Conservation (phyloP, 371 early-diverging fungal species). For the Gilbertella persicaria region DNA sequence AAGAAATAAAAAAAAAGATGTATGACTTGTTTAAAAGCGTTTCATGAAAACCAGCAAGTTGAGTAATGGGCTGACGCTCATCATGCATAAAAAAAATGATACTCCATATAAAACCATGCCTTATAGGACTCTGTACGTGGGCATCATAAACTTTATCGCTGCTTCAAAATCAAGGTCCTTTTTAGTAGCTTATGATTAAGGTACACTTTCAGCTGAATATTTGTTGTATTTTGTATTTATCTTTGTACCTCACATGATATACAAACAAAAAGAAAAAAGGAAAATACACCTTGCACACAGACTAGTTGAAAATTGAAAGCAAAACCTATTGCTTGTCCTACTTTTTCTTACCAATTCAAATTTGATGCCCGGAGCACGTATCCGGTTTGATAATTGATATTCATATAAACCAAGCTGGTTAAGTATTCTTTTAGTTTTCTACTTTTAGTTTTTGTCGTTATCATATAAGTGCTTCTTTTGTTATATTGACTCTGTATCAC, state of each 20-base stretch:
- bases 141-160: background rate
- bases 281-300: too few relatives aligned
- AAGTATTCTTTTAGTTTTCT: too few relatives aligned
- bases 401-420: too few relatives aligned
- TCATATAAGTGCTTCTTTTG: too few relatives aligned
- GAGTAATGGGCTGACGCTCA: conserved; percentile 7
- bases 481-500: too few relatives aligned
- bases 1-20: conserved; percentile 1
- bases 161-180: background rate
- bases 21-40: conserved; percentile 7
- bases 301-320: background rate
- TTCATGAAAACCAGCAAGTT: conserved; percentile 5
- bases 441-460: too few relatives aligned
- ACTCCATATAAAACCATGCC: background rate
- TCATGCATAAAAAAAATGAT: background rate
- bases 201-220: background rate
- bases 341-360: too few relatives aligned
- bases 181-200: background rate
- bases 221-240: background rate
- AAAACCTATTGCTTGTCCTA: too few relatives aligned
- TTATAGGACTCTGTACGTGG: background rate
- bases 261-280: background rate
- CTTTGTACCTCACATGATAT: background rate
- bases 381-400: too few relatives aligned
- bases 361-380: too few relatives aligned